Percentiles rank a stretch among this genome's conserved stretches.
phyloP scores from a whole-genome alignment of 805 yeast species.

The Teunomyces pallodes region DNA sequence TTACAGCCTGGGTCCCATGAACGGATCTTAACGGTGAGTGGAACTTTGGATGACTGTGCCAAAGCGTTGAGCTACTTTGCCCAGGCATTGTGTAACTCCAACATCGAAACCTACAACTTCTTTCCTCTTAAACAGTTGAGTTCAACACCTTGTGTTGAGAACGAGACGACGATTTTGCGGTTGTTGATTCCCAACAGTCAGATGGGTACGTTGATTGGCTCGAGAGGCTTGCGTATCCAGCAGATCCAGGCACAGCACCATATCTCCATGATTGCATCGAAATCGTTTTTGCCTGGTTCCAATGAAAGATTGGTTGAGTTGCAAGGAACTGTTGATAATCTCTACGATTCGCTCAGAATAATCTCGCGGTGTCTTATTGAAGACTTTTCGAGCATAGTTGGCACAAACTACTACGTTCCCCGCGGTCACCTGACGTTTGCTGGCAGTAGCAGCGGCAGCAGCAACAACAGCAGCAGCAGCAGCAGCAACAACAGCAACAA shows the following conservation, averaged over 20 bases:
- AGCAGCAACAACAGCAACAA: no score
- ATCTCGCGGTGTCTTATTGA: conserved; percentile 72
- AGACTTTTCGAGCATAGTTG: conserved; percentile 66
- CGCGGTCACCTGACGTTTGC: conserved; percentile 16
- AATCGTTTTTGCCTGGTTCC: conserved; percentile 75
- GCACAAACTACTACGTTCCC: conserved; percentile 64
- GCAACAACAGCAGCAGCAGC: no score
- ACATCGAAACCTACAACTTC: conserved; percentile 42
- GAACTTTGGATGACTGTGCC: conserved; percentile 66
- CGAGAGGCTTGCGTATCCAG: conserved; percentile 77
- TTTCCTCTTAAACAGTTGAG: conserved; percentile 62
- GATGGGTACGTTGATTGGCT: conserved; percentile 86
- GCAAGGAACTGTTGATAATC: conserved; percentile 70
- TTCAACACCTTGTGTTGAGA: conserved; percentile 49
- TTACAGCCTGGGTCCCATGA: conserved; percentile 79
- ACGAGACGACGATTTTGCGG: conserved; percentile 56
- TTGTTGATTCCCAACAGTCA: conserved; percentile 78
- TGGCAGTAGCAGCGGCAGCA: neutral
- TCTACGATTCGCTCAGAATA: conserved; percentile 54
- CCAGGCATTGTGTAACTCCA: conserved; percentile 52
- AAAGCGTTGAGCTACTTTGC: conserved; percentile 70
- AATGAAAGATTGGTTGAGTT: conserved; percentile 85
- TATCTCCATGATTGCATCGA: conserved; percentile 84
- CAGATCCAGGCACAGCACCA: conserved; percentile 64
- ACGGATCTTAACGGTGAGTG: conserved; percentile 76